Percentiles rank a stretch among this genome's conserved stretches.
phyloP scores from a whole-genome alignment of 2,329 filamentous ascomycete species.

The Lasiodiplodia theobromae region DNA sequence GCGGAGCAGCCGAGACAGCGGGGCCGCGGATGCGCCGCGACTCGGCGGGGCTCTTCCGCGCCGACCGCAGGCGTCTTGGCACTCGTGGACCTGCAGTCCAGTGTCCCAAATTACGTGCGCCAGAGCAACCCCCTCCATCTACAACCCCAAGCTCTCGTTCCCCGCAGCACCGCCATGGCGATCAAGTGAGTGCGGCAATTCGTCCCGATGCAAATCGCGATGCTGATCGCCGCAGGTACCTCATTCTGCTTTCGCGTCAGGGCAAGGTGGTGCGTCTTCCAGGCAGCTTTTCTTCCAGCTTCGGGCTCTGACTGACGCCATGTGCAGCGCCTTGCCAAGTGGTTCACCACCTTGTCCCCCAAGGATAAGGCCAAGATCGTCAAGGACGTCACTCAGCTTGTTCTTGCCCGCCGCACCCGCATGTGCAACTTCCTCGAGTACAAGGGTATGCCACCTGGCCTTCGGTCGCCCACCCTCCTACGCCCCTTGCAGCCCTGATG shows the following conservation, averaged over 20 bases:
- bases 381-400: constrained; percentile 98
- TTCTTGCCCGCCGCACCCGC: constrained; percentile 91
- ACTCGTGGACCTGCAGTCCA: not conserved
- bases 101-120: constrained; percentile 5
- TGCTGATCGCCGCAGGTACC: constrained; percentile 68
- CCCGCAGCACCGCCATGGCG: constrained; percentile 52
- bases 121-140: constrained; percentile 11
- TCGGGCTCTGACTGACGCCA: constrained; percentile 29
- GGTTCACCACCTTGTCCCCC: constrained; percentile 97
- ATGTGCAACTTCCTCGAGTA: constrained; percentile 99
- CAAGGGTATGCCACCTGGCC: constrained; percentile 70
- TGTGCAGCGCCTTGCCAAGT: constrained; percentile 91
- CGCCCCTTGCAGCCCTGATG: constrained; percentile 24
- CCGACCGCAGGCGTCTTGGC: constrained; percentile 4
- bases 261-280: constrained; percentile 89
- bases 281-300: constrained; percentile 48
- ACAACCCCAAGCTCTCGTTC: not conserved
- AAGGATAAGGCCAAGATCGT: constrained; percentile 99
- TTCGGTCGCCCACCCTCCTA: constrained; percentile 11
- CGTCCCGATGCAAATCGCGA: not conserved
- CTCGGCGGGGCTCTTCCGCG: constrained; percentile 25
- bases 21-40: not conserved
- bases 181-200: constrained; percentile 57
- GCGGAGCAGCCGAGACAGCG: constrained; percentile 13
- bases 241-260: constrained; percentile 96